These are phyloP conservation scores for Huntiella decipiens DNA, from an alignment of 2,329 filamentous ascomycete species.

Conservation along the genomic window DNA sequence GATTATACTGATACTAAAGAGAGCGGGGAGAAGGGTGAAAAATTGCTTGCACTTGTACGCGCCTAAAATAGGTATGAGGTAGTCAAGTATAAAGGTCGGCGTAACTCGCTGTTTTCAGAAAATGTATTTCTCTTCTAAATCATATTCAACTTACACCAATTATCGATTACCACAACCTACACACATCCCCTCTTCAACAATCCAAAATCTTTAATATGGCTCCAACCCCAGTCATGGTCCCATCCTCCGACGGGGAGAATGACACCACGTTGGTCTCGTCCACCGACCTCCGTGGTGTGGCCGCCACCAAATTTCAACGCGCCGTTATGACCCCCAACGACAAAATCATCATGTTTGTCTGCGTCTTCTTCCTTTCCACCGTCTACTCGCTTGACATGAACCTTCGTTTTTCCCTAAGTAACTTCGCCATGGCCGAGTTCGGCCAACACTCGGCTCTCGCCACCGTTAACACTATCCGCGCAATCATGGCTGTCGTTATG, in stretches of 20 bases:
- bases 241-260: too few relatives aligned
- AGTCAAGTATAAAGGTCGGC: too few relatives aligned
- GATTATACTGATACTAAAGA: too few relatives aligned
- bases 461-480: constrained; percentile 36
- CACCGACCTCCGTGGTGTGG: constrained; percentile 31
- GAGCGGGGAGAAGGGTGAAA: too few relatives aligned
- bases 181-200: background rate
- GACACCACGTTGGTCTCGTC: too few relatives aligned
- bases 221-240: background rate
- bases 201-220: background rate
- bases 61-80: too few relatives aligned
- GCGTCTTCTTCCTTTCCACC: constrained; percentile 44
- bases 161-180: too few relatives aligned
- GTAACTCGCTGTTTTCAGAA: too few relatives aligned
- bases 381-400: constrained; percentile 42
- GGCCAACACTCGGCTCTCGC: constrained; percentile 34
- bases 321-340: constrained; percentile 31
- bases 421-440: constrained; percentile 32
- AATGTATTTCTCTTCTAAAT: too few relatives aligned
- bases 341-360: constrained; percentile 36
- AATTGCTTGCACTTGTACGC: too few relatives aligned
- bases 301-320: constrained; percentile 37
- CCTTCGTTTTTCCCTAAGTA: constrained; percentile 35
- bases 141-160: too few relatives aligned
- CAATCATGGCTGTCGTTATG: constrained; percentile 39